A percentile compares a stretch with the other conserved stretches of the same genome.
These are phyloP conservation scores for Trichoderma sp. DNA, from an alignment of 2,329 filamentous ascomycete genomes.

Conservation along the genomic window DNA sequence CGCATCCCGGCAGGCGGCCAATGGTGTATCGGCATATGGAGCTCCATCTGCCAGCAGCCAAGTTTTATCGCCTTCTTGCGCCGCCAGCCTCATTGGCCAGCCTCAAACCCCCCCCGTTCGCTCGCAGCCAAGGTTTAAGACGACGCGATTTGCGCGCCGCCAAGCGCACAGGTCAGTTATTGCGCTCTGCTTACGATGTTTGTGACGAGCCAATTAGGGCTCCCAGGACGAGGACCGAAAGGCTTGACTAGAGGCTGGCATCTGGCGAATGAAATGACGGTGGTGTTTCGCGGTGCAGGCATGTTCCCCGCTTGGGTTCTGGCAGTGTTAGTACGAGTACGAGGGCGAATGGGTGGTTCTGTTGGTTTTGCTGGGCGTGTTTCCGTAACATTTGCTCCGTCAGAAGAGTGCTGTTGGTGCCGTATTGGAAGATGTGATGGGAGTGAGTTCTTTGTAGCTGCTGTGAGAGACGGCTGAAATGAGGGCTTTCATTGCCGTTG, in stretches of 20 bases:
- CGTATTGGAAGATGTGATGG: neutral
- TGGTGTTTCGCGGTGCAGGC: neutral
- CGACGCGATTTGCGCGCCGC: conserved; percentile 13
- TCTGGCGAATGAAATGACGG: neutral
- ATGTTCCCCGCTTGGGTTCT: conserved; percentile 5
- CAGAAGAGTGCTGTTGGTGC: neutral
- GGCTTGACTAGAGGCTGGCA: conserved; percentile 1
- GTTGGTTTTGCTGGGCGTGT: no score
- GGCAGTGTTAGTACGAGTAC: neutral
- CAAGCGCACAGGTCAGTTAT: neutral
- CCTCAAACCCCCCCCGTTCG: conserved; percentile 11
- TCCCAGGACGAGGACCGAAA: conserved; percentile 5
- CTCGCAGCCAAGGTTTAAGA: conserved; percentile 4
- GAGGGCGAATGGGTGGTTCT: no score
- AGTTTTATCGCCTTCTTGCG: conserved; percentile 7
- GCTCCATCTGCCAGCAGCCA: neutral
- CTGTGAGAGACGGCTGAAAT: neutral
- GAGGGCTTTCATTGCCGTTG: neutral
- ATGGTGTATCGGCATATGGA: neutral
- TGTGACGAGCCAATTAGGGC: conserved; percentile 1
- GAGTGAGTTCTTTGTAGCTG: no score
- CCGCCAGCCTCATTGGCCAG: conserved; percentile 15
- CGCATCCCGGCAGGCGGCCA: conserved; percentile 1
- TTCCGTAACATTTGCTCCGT: no score
- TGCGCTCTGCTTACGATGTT: conserved; percentile 7